Base-by-base conservation (phyloP, 176 grass and related monocot species). In the Secale cereale region DNA sequence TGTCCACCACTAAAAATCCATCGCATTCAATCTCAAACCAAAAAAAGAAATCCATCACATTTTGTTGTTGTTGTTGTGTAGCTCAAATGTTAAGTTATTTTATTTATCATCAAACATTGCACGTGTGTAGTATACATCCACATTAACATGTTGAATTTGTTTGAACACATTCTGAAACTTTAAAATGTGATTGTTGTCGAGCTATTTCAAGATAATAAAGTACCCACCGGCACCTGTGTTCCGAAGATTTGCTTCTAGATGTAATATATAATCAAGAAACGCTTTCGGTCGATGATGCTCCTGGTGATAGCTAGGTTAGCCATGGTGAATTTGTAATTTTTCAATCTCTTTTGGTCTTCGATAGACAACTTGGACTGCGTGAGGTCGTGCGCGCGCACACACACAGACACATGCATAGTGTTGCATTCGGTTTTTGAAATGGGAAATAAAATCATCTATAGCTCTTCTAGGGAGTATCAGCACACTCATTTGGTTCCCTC, bases 331-430 rank as follows among this genome's bases (percentile, higher is more conserved):
- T 54, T 20, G 6, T 8, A 54, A 54, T 39, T 41, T 54, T 52
- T 17, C 46, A 50, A 54, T 17, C 52, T 56, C 7, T 20, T 56
- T 22, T 2, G 19, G 7, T 8, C 52, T 56, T 56, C 52, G 7
- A 56, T 8, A 56, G 7, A 22, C 52, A 56, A 54, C 3, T 0
- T 45, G 43, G 6, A 9, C n/a, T 8, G 36, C 41, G 12, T 4
- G 36, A 1, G 8, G 0, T 7, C 8, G 8, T 2, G 40, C 40
- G 2, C 3, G 43, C 0, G 3, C 43, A 5, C 4, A 0, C 48
- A 17, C 14, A 13, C 40, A 43, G 11, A 13, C 41, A 15, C 48
- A 52, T 54, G 52, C 7, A 56, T 22, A 22, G 52, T 5, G 2
- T 56, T 56, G 52, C 52, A 22, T 8, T 22, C 7, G 1, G 19